Evolutionary conservation across 306 rosid genomes (phyloP), one percentile per base, ranked within the genome.

Genomic region (Begonia peltatifolia): DNA sequence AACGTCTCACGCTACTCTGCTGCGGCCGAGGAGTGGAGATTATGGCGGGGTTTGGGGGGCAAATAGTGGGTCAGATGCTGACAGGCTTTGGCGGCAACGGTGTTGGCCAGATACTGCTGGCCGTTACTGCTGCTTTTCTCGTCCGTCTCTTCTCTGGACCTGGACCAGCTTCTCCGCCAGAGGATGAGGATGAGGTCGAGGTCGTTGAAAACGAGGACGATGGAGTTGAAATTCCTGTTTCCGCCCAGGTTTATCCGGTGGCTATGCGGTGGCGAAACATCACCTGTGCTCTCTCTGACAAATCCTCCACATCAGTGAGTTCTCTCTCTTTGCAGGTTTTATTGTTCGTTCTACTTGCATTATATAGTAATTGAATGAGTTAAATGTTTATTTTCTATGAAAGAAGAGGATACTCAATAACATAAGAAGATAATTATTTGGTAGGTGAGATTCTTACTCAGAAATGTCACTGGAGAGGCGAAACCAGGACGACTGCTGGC

Each of bases 401-500:
- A 52, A 61, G 44, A 11, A n/a, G 58, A 52, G 50, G 14, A 22
- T 14, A 38, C 23, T 41, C 44, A 14, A 52, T 61, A 51, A 61
- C 52, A 42, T 42, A 52, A 18, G 14, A 14, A 44, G 50, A 43
- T 2, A 61, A 6, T 46, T 10, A 52, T 53, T 6, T 61, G 58
- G 25, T 61, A 89, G 97, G 89, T 74, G 68, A 60, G 93, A 44
- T 82, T 83, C 75, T 60, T 89, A 65, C 83, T 89, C 15, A 82
- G 73, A 56, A 76, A 80, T 60, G 79, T 85, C 54, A 81, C 71
- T 7, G 97, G 97, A 49, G 92, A 74, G 68, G 97, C 97, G 14
- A 80, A 69, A 36, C 97, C 94, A 11, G 95, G 95, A 58, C 80
- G 87, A 50, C 61, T 90, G 15, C 54, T 85, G 51, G 97, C 97